phyloP scores from a whole-genome alignment of 257 asterid genomes.

The Knoxia roxburghii region DNA sequence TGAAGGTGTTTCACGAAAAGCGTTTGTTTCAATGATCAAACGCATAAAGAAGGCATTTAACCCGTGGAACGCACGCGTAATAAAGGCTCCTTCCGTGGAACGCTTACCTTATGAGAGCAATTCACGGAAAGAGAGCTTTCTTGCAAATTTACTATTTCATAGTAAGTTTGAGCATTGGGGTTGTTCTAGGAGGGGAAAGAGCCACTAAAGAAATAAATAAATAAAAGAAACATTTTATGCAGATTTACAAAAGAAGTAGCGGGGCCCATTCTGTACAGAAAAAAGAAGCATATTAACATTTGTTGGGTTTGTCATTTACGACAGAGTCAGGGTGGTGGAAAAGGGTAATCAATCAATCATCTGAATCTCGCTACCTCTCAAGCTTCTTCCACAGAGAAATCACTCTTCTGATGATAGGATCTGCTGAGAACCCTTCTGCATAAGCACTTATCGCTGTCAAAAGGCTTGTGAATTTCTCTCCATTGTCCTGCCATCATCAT shows the following conservation, averaged over 20 bases:
- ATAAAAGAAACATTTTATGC: background rate
- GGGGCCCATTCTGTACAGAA: constrained; percentile 1
- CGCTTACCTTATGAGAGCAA: too few relatives aligned
- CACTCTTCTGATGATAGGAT: constrained; percentile 71
- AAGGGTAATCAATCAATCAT: constrained; percentile 9
- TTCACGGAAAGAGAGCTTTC: too few relatives aligned
- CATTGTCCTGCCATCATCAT: constrained; percentile 58
- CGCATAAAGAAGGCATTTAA: too few relatives aligned
- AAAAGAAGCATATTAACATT: background rate
- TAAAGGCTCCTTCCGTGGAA: too few relatives aligned
- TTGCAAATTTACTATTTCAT: too few relatives aligned
- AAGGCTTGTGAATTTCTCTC: constrained; percentile 86
- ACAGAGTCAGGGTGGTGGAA: background rate
- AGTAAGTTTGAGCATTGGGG: too few relatives aligned
- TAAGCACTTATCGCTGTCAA: constrained; percentile 84
- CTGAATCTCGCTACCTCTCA: constrained; percentile 33
- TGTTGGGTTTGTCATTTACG: background rate
- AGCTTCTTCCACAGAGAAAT: constrained; percentile 81
- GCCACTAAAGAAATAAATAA: too few relatives aligned
- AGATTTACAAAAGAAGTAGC: background rate
- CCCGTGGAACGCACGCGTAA: too few relatives aligned
- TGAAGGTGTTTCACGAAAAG: too few relatives aligned
- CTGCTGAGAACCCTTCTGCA: constrained; percentile 94
- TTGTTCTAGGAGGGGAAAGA: too few relatives aligned
- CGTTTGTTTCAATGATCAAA: too few relatives aligned